phyloP scores from a whole-genome alignment of 1,284 basidiomycete species.

The Cronartium quercuum region DNA sequence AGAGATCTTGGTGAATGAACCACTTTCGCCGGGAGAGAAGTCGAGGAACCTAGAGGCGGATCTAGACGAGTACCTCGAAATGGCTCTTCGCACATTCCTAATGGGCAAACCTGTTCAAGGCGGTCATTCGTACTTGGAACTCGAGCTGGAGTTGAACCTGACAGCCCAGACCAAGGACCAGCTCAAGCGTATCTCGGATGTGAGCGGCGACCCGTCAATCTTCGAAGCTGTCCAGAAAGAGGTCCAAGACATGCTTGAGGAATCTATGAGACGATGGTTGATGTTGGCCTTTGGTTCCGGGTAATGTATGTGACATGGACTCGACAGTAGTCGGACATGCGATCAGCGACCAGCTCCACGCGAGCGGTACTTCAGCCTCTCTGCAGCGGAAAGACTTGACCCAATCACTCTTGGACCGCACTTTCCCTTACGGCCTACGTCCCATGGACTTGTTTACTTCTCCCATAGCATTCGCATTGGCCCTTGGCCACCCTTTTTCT shows the following conservation, averaged over 20 bases:
- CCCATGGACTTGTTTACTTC: too few relatives aligned
- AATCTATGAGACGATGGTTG: conserved; percentile 23
- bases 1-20: too few relatives aligned
- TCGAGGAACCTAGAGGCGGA: background rate
- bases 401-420: too few relatives aligned
- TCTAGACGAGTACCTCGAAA: conserved; percentile 10
- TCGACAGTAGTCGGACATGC: too few relatives aligned
- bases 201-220: conserved; percentile 1
- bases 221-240: conserved; percentile 16
- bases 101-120: background rate
- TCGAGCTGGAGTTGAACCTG: conserved; percentile 26
- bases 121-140: background rate
- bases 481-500: too few relatives aligned
- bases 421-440: too few relatives aligned
- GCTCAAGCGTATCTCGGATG: conserved; percentile 3
- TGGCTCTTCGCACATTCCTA: conserved; percentile 6
- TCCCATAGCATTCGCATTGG: too few relatives aligned
- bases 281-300: conserved; percentile 1
- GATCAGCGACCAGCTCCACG: too few relatives aligned
- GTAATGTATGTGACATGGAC: too few relatives aligned
- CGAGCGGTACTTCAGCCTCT: too few relatives aligned
- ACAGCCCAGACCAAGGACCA: conserved; percentile 19
- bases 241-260: conserved; percentile 20
- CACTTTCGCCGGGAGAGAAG: background rate
- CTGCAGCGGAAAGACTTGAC: too few relatives aligned